Evolutionary conservation across 768 basidiomycete species (phyloP).

Genomic region (Multifurca ochricompacta): DNA sequence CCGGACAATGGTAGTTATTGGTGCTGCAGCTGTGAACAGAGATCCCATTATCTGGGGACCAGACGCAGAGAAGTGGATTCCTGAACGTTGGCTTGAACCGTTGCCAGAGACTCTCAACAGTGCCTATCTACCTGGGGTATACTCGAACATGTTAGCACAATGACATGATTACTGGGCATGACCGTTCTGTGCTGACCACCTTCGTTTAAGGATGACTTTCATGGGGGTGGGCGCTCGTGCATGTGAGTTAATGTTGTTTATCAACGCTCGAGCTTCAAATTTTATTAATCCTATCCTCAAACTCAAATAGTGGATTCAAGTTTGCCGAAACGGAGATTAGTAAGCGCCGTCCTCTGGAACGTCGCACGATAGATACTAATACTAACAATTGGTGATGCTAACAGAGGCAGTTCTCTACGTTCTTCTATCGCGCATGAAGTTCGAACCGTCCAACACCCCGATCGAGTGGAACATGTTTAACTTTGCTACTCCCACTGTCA

Average conservation of each 20-base stretch:
- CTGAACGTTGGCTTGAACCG: conserved; percentile 22
- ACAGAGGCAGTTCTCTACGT: no score
- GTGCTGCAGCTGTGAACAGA: conserved; percentile 14
- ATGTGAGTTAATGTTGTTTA: conserved; percentile 23
- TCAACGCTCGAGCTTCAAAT: background rate
- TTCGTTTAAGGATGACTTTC: conserved; percentile 27
- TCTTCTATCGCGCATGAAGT: no score
- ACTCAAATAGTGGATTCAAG: conserved; percentile 9
- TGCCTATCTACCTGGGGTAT: conserved; percentile 21
- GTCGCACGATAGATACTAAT: no score
- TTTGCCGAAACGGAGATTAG: no score
- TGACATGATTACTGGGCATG: background rate
- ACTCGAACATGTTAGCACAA: conserved; percentile 13
- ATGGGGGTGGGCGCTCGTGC: conserved; percentile 27
- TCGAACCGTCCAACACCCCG: conserved; percentile 28
- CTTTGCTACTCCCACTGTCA: conserved; percentile 26
- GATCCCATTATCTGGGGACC: conserved; percentile 20
- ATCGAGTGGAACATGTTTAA: no score
- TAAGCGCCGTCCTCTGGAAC: no score
- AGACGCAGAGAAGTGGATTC: conserved; percentile 19
- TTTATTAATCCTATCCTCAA: no score
- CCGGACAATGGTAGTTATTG: conserved; percentile 16
- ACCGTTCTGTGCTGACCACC: no score
- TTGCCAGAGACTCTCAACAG: conserved; percentile 16
- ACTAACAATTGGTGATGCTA: no score